Evolutionary conservation across 345 rosid species (phyloP), one percentile per base, ranked within the genome.

Genomic region (Ricinus communis): DNA sequence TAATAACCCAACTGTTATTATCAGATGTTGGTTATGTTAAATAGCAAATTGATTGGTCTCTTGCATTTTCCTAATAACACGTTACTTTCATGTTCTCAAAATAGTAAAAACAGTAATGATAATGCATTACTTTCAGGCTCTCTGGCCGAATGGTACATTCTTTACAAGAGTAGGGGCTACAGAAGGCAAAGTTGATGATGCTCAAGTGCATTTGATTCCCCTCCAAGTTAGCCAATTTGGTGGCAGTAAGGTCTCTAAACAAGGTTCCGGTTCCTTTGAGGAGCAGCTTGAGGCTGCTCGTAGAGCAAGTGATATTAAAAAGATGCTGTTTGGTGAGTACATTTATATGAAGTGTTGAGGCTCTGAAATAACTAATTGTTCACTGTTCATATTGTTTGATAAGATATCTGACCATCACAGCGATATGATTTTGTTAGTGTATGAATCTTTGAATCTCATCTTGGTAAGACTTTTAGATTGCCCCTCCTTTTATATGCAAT

Each of bases 131-230:
- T 62, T 27, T 8, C 82, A 96, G 99, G 56, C 85, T 79, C 91
- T 96, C 18, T 96, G 99, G 99, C 99, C 99, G 8, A 82, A 78
- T 74, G 99, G 97, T 36, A 76, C 70, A 58, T 96, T 96, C 90
- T 92, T 95, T 72, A 81, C 91, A 45, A 87, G 69, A 74, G 51
- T 85, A 31, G 65, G 81, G 65, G 84, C 67, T 65, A 21, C 73
- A 50, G 84, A 67, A 71, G 71, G 78, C 69, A 62, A 61, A 69
- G 71, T 33, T 10, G 87, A 83, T 67, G 76, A 67, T 71, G 66
- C 55, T 65, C 83, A 76, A 71, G 72, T 70, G 15, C 74, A 76
- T 36, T 82, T 74, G 69, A 77, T 74, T 28, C 58, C 77, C 59
- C 82, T 74, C 63, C 86, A 83, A 76, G 74, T 72, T 8, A 71